phyloP scores from a whole-genome alignment of 2,329 filamentous ascomycete species.

The Xylaria sp. region DNA sequence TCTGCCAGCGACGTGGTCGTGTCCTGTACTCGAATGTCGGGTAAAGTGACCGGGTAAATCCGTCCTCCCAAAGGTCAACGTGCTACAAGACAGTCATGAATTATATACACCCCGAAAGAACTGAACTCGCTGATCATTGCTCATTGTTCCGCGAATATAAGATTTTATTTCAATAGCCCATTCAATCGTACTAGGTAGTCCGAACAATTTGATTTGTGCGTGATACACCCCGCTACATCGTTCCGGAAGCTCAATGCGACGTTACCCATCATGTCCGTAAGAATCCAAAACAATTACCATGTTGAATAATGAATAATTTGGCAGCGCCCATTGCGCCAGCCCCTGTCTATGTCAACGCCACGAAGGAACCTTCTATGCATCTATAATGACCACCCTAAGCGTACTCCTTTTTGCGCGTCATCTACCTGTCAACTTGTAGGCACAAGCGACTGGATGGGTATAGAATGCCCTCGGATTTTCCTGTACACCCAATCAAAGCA shows the following conservation, averaged over 20 bases:
- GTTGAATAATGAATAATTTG: slow-evolving; percentile 4
- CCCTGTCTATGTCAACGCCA: slow-evolving; percentile 36
- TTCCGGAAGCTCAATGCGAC: slow-evolving; percentile 1
- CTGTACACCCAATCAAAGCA: slow-evolving; percentile 6
- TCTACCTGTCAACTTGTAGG: slow-evolving; percentile 19
- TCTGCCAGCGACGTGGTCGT: not conserved
- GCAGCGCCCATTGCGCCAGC: slow-evolving; percentile 19
- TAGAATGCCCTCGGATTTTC: not conserved
- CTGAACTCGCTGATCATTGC: not conserved
- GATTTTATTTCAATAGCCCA: not conserved
- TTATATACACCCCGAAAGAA: not conserved
- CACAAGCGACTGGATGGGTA: slow-evolving; percentile 5
- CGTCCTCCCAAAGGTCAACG: not conserved
- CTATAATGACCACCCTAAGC: slow-evolving; percentile 33
- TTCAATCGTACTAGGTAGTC: not conserved
- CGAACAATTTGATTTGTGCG: not conserved
- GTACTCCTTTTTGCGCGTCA: slow-evolving; percentile 20
- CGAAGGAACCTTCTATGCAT: slow-evolving; percentile 33
- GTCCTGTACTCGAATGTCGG: slow-evolving; percentile 5
- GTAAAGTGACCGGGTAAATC: slow-evolving; percentile 33
- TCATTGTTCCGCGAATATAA: not conserved
- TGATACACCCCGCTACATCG: not conserved
- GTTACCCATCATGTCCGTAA: slow-evolving; percentile 6
- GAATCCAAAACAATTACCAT: slow-evolving; percentile 24
- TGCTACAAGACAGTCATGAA: not conserved